Percentiles rank a stretch among this genome's conserved stretches.
Conservation (phyloP, 148 eudicot genomes). For the Cornus florida region DNA sequence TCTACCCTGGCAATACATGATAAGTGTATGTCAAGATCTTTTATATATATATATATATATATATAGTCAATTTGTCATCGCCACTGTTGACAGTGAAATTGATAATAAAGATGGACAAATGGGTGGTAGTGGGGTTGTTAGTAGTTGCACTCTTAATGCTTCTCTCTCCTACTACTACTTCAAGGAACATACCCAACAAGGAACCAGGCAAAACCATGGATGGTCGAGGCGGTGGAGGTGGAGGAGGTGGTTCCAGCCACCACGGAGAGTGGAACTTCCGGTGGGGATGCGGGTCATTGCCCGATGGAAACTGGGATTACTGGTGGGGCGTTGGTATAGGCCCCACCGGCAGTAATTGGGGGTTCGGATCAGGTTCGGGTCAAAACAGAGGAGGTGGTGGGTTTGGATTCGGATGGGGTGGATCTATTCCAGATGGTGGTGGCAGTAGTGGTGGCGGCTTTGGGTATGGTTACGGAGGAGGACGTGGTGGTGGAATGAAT, state of each 20-base stretch:
- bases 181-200: not conserved
- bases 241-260: not conserved
- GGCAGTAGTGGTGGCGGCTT: not conserved
- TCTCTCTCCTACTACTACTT: not conserved
- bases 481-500: not conserved
- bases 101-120: not conserved
- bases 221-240: not conserved
- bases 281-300: not conserved
- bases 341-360: constrained; percentile 4
- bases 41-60: too few species aligned
- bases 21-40: too few species aligned
- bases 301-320: constrained; percentile 11
- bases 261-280: constrained; percentile 3
- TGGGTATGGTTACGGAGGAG: not conserved
- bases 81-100: not conserved
- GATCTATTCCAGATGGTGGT: not conserved
- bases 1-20: too few species aligned
- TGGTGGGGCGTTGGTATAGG: constrained; percentile 5
- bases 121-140: not conserved
- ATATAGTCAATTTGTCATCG: not conserved
- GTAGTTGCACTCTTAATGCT: constrained; percentile 2
- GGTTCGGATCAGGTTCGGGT: constrained; percentile 6
- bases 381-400: not conserved
- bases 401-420: constrained; percentile 4
- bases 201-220: not conserved